Percentiles rank a stretch among this genome's conserved stretches.
These are phyloP conservation scores for Argentina anserina DNA, from an alignment of 306 rosid genomes.

Conservation along the genomic window DNA sequence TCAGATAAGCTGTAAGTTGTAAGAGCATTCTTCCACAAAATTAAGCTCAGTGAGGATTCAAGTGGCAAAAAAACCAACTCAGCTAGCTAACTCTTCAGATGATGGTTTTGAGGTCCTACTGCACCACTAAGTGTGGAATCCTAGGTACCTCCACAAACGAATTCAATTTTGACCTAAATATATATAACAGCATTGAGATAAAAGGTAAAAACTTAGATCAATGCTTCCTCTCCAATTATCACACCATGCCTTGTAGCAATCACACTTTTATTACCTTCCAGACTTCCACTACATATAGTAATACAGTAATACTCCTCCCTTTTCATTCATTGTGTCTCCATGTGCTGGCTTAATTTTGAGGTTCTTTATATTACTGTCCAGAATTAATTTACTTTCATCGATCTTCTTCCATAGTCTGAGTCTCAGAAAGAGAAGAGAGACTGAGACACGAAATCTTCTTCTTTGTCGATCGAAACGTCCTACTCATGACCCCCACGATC, in stretches of 20 bases:
- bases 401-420: neutral
- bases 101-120: constrained; percentile 42
- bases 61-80: too few species aligned
- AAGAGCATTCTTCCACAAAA: too few species aligned
- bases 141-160: constrained; percentile 33
- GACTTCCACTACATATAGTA: constrained; percentile 2
- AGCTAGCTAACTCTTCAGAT: constrained; percentile 12
- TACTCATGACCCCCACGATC: constrained; percentile 89
- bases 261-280: neutral
- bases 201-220: constrained; percentile 35
- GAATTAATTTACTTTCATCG: neutral
- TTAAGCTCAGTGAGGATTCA: too few species aligned
- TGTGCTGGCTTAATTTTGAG: neutral
- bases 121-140: constrained; percentile 57
- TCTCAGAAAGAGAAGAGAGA: constrained; percentile 18
- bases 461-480: constrained; percentile 90
- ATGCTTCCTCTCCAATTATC: constrained; percentile 18
- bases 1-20: too few species aligned
- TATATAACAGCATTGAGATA: neutral
- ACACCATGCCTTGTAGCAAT: neutral
- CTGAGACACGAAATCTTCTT: constrained; percentile 48
- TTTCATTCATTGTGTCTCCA: constrained; percentile 7
- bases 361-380: neutral
- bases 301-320: neutral
- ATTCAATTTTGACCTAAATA: constrained; percentile 32